Base-by-base conservation (phyloP, 2,329 filamentous ascomycete species). In the Neocucurbitaria cava region DNA sequence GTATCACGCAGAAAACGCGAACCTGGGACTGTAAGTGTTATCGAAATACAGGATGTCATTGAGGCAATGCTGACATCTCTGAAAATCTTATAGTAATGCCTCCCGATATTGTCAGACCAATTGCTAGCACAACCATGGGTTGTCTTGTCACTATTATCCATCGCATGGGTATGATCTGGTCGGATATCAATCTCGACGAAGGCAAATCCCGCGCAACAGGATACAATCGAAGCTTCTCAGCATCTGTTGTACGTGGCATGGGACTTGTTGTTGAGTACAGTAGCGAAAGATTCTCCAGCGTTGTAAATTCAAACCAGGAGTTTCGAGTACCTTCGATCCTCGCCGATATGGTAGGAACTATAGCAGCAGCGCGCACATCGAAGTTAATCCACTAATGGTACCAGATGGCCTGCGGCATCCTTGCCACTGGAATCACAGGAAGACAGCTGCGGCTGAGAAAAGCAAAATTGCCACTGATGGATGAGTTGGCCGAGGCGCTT, bases 81-180 rank as follows among this genome's bases (percentile, higher is more conserved):
- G n/a, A n/a, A n/a, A 10, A 28, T 5, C 26, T 10, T 28, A 10
- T 28, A 28, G 26, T 35, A 3, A 57, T 54, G 56, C 56, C 56
- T 0, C 54, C 56, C 21, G 56, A 59, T 1, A 42, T 54, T 3
- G 56, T 57, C 1, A 44, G 56, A 1, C 54, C 56, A 4, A 5
- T 57, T 5, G 54, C 54, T 1, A 59, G 48, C 11, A 59, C 50
- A 0, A 56, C 49, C 1, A 0, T 59, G 0, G 53, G 54, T 0
- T 46, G 31, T 5, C 24, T 59, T 13, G 30, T 59, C 3, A 40
- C n/a, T 17, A 40, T 59, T n/a, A 49, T 46, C 8, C 28, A 59
- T 17, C 50, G 56, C 0, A 17, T 54, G 23, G 43, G 33, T 1
- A 59, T 52, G 56, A 17, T 35, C 0, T 56, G 53, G 49, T 1